Evolutionary conservation across 768 basidiomycete species (phyloP).

Genomic region (Panaeolus cyanescens): DNA sequence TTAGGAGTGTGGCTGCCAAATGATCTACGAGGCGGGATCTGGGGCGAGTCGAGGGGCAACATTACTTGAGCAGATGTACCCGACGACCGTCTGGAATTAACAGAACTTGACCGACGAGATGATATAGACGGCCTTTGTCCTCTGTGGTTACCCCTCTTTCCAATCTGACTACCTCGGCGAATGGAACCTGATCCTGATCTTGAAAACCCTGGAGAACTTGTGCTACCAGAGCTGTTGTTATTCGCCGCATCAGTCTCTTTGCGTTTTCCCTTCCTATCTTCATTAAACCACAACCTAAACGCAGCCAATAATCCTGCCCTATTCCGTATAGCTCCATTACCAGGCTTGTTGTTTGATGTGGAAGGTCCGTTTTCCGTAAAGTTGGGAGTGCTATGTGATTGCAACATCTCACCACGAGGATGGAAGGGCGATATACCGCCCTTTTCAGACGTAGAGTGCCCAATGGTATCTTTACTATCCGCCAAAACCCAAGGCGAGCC

Average conservation of each 20-base stretch:
- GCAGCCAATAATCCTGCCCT: conserved; percentile 81
- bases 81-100: conserved; percentile 80
- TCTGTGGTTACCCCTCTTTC: conserved; percentile 43
- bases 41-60: conserved; percentile 57
- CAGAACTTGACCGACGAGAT: conserved; percentile 87
- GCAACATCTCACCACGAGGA: conserved; percentile 52
- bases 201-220: neutral
- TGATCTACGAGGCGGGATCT: conserved; percentile 64
- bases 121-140: conserved; percentile 72
- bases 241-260: conserved; percentile 46
- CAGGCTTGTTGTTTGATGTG: conserved; percentile 13
- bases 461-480: conserved; percentile 40
- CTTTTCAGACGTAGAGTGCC: conserved; percentile 20
- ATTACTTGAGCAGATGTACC: conserved; percentile 50
- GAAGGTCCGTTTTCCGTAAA: conserved; percentile 26
- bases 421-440: conserved; percentile 32
- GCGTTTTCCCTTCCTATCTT: conserved; percentile 86
- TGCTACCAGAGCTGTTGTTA: conserved; percentile 6
- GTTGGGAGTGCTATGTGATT: conserved; percentile 48
- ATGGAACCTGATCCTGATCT: neutral
- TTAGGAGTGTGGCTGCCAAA: conserved; percentile 85
- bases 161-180: conserved; percentile 15
- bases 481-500: conserved; percentile 80
- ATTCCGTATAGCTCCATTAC: conserved; percentile 26
- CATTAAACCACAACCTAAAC: conserved; percentile 91